These are phyloP conservation scores for Carex myosuroides DNA, from an alignment of 176 grass and related monocot genomes.

Conservation along the genomic window DNA sequence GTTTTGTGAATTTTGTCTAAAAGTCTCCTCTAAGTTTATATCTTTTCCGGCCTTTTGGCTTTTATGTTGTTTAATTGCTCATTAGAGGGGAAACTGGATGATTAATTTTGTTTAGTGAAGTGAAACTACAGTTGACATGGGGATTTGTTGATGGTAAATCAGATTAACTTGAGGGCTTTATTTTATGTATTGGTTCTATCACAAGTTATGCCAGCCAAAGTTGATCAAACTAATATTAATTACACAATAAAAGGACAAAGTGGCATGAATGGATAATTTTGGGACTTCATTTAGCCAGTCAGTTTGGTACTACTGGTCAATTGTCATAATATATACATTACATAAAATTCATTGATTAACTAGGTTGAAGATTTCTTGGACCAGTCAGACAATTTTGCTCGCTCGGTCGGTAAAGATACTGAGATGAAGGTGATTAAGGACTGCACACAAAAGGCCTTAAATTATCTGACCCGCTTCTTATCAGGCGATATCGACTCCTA, in stretches of 20 bases:
- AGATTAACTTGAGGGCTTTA: neutral
- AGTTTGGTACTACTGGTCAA: neutral
- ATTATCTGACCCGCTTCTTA: slow-evolving; percentile 44
- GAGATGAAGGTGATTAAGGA: slow-evolving; percentile 53
- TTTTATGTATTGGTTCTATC: neutral
- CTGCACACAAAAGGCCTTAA: slow-evolving; percentile 37
- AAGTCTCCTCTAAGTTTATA: neutral
- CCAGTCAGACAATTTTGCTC: slow-evolving; percentile 66
- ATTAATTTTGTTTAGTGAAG: neutral
- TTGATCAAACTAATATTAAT: neutral
- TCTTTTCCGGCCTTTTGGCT: neutral
- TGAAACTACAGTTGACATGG: neutral
- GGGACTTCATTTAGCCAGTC: neutral
- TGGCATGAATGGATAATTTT: neutral
- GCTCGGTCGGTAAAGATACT: slow-evolving; percentile 42
- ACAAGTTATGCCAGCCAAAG: neutral
- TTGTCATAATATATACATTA: neutral
- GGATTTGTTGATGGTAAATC: neutral
- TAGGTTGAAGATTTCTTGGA: slow-evolving; percentile 96
- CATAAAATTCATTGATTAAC: slow-evolving; percentile 6
- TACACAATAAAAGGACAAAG: neutral
- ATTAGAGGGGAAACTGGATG: neutral
- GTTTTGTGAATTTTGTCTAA: neutral
- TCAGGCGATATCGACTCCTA: slow-evolving; percentile 29
- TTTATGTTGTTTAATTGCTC: neutral